Conservation (phyloP, 129 eudicot genomes). For the Escallonia rubra region DNA sequence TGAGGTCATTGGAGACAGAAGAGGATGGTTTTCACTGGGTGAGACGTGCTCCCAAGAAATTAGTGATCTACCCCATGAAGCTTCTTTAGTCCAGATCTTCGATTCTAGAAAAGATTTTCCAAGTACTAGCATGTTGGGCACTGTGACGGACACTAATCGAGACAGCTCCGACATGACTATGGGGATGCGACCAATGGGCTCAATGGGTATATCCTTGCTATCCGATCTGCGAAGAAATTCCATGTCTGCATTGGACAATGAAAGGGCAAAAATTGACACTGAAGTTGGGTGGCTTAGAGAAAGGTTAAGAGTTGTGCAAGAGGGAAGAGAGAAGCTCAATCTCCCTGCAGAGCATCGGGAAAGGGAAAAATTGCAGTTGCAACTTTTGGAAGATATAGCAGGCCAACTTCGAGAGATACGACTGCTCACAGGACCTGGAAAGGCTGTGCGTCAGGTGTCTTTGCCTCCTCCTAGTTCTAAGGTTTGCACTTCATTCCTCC, state of each 20-base stretch:
- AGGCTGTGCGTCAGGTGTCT: conserved; percentile 53
- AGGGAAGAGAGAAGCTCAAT: conserved; percentile 71
- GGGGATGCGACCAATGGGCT: conserved; percentile 52
- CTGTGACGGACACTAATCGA: conserved; percentile 21
- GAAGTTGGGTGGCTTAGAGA: conserved; percentile 76
- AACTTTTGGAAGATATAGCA: conserved; percentile 77
- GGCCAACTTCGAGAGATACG: conserved; percentile 77
- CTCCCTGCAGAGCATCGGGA: conserved; percentile 53
- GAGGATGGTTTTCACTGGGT: not conserved
- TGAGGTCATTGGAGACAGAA: conserved; percentile 14
- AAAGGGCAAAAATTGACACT: conserved; percentile 59
- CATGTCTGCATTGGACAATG: conserved; percentile 51
- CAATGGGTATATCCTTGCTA: conserved; percentile 16
- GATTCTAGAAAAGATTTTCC: conserved; percentile 1
- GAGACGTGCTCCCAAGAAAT: conserved; percentile 9
- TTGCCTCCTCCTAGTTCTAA: conserved; percentile 69
- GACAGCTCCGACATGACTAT: conserved; percentile 30
- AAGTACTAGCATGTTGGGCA: conserved; percentile 15
- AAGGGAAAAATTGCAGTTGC: conserved; percentile 63
- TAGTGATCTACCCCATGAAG: conserved; percentile 11
- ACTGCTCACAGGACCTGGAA: conserved; percentile 50
- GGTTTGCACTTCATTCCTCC: conserved; percentile 30
- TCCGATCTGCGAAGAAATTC: conserved; percentile 46
- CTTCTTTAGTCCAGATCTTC: conserved; percentile 2
- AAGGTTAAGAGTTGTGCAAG: conserved; percentile 61